These are phyloP conservation scores for Lachancea sp. DNA, from an alignment of 805 yeast species.

Conservation along the genomic window DNA sequence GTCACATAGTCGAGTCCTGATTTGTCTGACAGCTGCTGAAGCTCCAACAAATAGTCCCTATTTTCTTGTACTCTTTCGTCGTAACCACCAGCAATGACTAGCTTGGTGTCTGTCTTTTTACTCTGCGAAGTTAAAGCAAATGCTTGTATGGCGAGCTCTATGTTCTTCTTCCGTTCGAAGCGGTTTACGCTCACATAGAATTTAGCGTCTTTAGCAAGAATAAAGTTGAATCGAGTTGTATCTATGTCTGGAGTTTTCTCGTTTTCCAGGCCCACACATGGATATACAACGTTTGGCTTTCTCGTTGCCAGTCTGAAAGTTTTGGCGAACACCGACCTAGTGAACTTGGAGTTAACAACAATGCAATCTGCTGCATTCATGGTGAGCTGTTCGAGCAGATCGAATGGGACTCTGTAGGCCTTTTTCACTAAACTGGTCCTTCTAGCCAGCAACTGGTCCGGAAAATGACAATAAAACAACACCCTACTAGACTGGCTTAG, in stretches of 20 bases:
- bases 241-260: constrained; percentile 13
- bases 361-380: constrained; percentile 70
- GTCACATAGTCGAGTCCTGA: constrained; percentile 43
- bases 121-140: constrained; percentile 41
- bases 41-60: constrained; percentile 58
- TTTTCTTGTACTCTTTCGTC: constrained; percentile 74
- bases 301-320: constrained; percentile 46
- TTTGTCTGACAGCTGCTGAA: constrained; percentile 43
- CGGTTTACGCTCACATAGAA: constrained; percentile 76
- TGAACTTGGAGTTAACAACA: constrained; percentile 84
- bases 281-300: constrained; percentile 35
- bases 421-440: constrained; percentile 49
- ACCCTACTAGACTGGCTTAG: constrained; percentile 42
- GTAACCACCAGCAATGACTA: constrained; percentile 87
- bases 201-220: constrained; percentile 15
- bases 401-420: constrained; percentile 77
- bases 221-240: constrained; percentile 13
- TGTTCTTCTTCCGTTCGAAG: constrained; percentile 80
- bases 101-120: constrained; percentile 34
- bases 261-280: constrained; percentile 58
- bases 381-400: constrained; percentile 73
- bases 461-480: constrained; percentile 92
- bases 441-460: constrained; percentile 73
- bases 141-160: constrained; percentile 68
- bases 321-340: constrained; percentile 57